Base-by-base conservation (phyloP, 129 eudicot genomes). In the Tanacetum coccineum region DNA sequence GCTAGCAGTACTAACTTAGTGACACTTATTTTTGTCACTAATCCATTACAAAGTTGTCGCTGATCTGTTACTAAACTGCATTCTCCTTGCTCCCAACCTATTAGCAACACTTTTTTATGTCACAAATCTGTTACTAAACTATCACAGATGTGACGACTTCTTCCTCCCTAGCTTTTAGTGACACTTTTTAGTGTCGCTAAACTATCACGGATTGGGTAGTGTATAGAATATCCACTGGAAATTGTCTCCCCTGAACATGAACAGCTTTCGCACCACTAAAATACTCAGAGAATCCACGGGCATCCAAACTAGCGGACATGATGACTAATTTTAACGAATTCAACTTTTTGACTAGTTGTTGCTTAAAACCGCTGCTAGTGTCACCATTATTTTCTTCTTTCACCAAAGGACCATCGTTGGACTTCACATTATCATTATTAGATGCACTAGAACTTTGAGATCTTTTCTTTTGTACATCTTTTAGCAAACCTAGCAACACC, bases 291-390 rank as follows among this genome's bases (percentile, higher is more conserved):
- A 94, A 89, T 13, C 82, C 87, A 12, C 83, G 78, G 49, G 99
- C 96, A 84, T 94, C 99, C 78, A 94, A 77, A 86, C 96, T 94
- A 66, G 99, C 99, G 72, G 95, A 88, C 99, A 94, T 94, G 62
- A 94, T 82, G 20, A 94, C 79, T 58, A 94, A 80, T 81, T 85
- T 86, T 68, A 94, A 69, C 9, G 93, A 96, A 67, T 77, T 74
- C 48, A 78, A 76, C 30, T 72, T 88, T 64, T 61, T 76, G 30
- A 83, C 77, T 22, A 18, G 64, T 7, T 56, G 66, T 56, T 62
- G 81, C 71, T 81, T 84, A 14, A 67, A 59, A 62, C 65, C 14
- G 44, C 75, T 60, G 19, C 40, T 57, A 51, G 45, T 9, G 50
- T 68, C 74, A 67, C 71, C 74, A 59, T 57, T 80, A 59, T 44